phyloP scores from a whole-genome alignment of 495 filamentous ascomycete genomes.

The Aspergillus carlsbadensis region DNA sequence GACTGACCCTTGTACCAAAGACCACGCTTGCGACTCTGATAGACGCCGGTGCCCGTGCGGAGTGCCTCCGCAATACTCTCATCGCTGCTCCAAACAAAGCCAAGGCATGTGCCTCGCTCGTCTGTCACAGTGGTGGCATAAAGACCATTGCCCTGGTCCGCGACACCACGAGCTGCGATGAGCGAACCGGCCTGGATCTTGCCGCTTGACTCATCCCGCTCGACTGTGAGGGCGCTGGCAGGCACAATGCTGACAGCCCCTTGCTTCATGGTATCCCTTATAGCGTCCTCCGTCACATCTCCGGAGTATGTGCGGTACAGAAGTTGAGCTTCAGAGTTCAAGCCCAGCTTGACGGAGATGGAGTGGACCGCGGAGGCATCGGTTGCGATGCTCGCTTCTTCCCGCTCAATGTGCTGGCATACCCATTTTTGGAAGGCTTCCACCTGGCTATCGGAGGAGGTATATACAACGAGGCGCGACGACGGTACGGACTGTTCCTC shows the following conservation, averaged over 20 bases:
- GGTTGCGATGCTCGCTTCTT: slow-evolving; percentile 53
- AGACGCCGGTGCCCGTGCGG: slow-evolving; percentile 85
- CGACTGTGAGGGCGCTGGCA: slow-evolving; percentile 64
- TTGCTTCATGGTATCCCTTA: slow-evolving; percentile 53
- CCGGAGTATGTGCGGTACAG: slow-evolving; percentile 37
- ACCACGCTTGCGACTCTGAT: slow-evolving; percentile 91
- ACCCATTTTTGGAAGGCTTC: slow-evolving; percentile 39
- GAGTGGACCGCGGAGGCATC: slow-evolving; percentile 51
- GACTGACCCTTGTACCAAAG: slow-evolving; percentile 96
- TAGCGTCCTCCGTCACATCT: slow-evolving; percentile 39
- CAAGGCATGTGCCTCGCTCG: slow-evolving; percentile 80
- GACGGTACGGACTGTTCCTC: slow-evolving; percentile 55
- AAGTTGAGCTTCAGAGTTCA: slow-evolving; percentile 38
- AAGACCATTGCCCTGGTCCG: slow-evolving; percentile 82
- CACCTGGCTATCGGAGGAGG: slow-evolving; percentile 37
- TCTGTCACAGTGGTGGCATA: slow-evolving; percentile 87
- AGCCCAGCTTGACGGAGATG: slow-evolving; percentile 38
- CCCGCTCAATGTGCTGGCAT: slow-evolving; percentile 47
- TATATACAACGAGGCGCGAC: slow-evolving; percentile 53
- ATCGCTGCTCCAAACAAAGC: slow-evolving; percentile 88
- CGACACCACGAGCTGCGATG: slow-evolving; percentile 65
- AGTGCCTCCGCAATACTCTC: slow-evolving; percentile 87
- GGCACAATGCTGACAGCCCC: slow-evolving; percentile 79
- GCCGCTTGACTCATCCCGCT: slow-evolving; percentile 50
- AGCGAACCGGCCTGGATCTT: slow-evolving; percentile 67